A percentile compares a stretch with the other conserved stretches of the same genome.
phyloP scores from a whole-genome alignment of 225 moss, liverwort and hornwort species.

The Polytrichum commune region DNA sequence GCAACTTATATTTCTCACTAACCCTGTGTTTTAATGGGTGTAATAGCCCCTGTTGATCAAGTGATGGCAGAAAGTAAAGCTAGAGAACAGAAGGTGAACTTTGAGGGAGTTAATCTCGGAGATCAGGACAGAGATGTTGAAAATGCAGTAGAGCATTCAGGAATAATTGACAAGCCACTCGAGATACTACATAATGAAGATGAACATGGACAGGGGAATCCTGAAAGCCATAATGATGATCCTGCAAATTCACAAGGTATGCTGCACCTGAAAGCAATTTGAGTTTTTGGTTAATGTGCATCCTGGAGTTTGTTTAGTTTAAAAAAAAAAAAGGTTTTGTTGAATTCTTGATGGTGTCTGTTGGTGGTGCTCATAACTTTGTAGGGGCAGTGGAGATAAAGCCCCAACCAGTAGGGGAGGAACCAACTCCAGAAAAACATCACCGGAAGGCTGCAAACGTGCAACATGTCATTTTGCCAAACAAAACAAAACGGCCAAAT shows the following conservation, averaged over 20 bases:
- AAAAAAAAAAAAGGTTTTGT: background rate
- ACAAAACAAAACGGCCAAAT: conserved; percentile 41
- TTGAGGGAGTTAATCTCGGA: conserved; percentile 23
- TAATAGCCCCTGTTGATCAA: conserved; percentile 70
- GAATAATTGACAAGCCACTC: conserved; percentile 23
- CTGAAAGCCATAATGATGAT: conserved; percentile 16
- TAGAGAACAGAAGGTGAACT: conserved; percentile 52
- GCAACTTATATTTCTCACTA: too few species aligned
- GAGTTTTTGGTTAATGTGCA: too few species aligned
- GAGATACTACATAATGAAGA: conserved; percentile 24
- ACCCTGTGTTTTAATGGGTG: too few species aligned
- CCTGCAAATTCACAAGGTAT: conserved; percentile 32
- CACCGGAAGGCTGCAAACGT: conserved; percentile 26
- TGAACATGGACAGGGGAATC: conserved; percentile 25
- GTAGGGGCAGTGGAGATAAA: conserved; percentile 25
- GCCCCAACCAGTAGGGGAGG: conserved; percentile 22
- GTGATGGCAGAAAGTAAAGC: conserved; percentile 89
- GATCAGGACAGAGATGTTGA: conserved; percentile 34
- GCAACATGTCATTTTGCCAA: conserved; percentile 20
- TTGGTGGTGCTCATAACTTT: background rate
- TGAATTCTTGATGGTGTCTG: too few species aligned
- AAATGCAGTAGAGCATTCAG: conserved; percentile 19
- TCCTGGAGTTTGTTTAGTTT: background rate
- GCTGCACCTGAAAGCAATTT: background rate
- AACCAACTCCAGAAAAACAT: conserved; percentile 19